These are phyloP conservation scores for Ophiostoma triangulosporum DNA, from an alignment of 2,329 filamentous ascomycete genomes.

Conservation along the genomic window DNA sequence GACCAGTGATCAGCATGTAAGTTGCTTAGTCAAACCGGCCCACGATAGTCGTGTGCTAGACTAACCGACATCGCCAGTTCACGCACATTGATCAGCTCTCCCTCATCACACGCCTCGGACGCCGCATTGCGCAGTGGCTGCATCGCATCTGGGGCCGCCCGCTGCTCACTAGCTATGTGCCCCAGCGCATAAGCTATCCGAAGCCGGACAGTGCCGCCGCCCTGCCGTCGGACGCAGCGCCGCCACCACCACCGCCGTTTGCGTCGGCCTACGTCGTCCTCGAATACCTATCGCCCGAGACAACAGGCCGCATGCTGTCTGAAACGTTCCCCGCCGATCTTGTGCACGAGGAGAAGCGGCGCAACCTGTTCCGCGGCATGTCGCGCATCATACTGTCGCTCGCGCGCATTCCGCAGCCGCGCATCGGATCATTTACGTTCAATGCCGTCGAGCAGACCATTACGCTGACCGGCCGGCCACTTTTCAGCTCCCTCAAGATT, in stretches of 20 bases:
- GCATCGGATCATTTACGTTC: slow-evolving; percentile 19
- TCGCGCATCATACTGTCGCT: slow-evolving; percentile 19
- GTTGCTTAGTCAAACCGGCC: not conserved
- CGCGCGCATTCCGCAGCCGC: slow-evolving; percentile 18
- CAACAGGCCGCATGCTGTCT: not conserved
- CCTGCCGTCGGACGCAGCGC: not conserved
- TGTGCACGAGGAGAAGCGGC: not conserved
- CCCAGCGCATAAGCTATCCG: not conserved
- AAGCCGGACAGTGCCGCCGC: not conserved
- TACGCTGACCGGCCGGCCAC: slow-evolving; percentile 9
- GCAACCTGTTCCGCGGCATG: slow-evolving; percentile 9
- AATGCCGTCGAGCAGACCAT: slow-evolving; percentile 16
- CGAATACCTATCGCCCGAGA: not conserved
- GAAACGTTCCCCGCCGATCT: not conserved
- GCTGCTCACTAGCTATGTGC: not conserved
- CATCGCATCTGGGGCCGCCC: not conserved
- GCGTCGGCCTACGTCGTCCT: not conserved
- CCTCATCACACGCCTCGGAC: not conserved
- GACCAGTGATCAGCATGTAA: slow-evolving; percentile 3
- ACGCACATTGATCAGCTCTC: not conserved
- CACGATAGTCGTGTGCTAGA: too few species aligned
- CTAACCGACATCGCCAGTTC: not conserved
- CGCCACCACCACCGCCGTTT: not conserved
- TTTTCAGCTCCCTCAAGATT: slow-evolving; percentile 16
- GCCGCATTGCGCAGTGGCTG: slow-evolving; percentile 3